A percentile compares a stretch with the other conserved stretches of the same genome.
phyloP scores from a whole-genome alignment of 2,329 filamentous ascomycete genomes.

The Davidsoniella eucalypti region DNA sequence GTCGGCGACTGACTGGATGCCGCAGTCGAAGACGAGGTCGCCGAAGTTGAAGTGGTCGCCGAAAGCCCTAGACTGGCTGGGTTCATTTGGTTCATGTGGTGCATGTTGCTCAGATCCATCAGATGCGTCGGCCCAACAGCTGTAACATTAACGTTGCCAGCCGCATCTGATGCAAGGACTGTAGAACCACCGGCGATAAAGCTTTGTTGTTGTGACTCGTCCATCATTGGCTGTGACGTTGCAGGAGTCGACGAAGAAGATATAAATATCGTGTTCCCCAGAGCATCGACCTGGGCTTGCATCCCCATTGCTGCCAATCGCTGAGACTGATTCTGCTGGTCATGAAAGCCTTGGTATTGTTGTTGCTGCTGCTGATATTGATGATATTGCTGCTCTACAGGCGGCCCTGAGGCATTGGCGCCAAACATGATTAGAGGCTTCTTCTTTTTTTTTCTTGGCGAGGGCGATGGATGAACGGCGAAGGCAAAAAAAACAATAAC shows the following conservation, averaged over 20 bases:
- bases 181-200: no score
- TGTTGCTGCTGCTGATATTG: neutral
- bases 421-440: neutral
- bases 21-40: slow-evolving; percentile 1
- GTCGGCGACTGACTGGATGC: slow-evolving; percentile 3
- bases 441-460: neutral
- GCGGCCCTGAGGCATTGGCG: no score
- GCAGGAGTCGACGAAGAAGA: neutral
- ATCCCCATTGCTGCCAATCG: slow-evolving; percentile 3
- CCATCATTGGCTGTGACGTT: slow-evolving; percentile 1
- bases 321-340: neutral
- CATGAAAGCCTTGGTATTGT: neutral
- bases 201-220: neutral
- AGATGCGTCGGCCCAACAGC: neutral
- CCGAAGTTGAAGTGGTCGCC: slow-evolving; percentile 4
- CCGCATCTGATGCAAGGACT: neutral
- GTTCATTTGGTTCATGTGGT: neutral
- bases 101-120: neutral
- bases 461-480: no score
- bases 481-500: no score
- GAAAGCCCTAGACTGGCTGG: slow-evolving; percentile 1
- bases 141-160: neutral
- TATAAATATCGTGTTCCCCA: slow-evolving; percentile 8
- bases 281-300: slow-evolving; percentile 7
- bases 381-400: neutral